These are phyloP conservation scores for Talaromyces atroroseus DNA, from an alignment of 2,329 filamentous ascomycete species.

Conservation along the genomic window DNA sequence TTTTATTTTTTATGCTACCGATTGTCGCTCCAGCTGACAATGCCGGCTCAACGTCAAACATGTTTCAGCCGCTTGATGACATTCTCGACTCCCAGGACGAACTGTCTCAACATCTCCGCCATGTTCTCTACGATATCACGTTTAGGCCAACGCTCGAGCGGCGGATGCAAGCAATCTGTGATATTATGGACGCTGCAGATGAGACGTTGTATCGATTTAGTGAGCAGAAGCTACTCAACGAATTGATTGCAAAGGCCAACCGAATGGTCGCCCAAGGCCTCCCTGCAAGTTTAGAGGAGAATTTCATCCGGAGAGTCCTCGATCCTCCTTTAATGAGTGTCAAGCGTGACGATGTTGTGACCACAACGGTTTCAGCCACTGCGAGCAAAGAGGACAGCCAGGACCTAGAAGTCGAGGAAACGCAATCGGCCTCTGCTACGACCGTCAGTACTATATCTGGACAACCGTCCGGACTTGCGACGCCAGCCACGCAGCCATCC, in stretches of 20 bases:
- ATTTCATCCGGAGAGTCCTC: constrained; percentile 69
- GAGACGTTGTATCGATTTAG: constrained; percentile 81
- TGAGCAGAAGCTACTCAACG: constrained; percentile 60
- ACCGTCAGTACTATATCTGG: constrained; percentile 22
- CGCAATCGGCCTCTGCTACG: constrained; percentile 29
- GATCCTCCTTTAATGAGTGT: constrained; percentile 70
- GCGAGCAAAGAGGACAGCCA: constrained; percentile 25
- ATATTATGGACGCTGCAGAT: constrained; percentile 74
- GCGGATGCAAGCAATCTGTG: constrained; percentile 67
- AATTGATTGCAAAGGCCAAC: constrained; percentile 66
- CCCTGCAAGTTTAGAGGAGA: constrained; percentile 77
- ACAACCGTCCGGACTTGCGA: constrained; percentile 31
- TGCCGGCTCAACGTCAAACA: constrained; percentile 29
- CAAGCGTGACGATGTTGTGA: constrained; percentile 49
- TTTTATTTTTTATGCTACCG: constrained; percentile 76
- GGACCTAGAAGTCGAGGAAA: constrained; percentile 23
- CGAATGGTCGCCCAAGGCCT: constrained; percentile 61
- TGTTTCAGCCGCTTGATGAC: constrained; percentile 47
- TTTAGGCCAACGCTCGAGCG: constrained; percentile 51
- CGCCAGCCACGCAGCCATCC: constrained; percentile 33
- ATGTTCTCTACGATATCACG: constrained; percentile 34
- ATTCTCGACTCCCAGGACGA: constrained; percentile 43
- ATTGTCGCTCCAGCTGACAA: constrained; percentile 52
- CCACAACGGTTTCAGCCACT: constrained; percentile 14
- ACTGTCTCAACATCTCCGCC: constrained; percentile 36